These are phyloP conservation scores for Boletus insuetus DNA, from an alignment of 768 basidiomycete genomes.

Conservation along the genomic window DNA sequence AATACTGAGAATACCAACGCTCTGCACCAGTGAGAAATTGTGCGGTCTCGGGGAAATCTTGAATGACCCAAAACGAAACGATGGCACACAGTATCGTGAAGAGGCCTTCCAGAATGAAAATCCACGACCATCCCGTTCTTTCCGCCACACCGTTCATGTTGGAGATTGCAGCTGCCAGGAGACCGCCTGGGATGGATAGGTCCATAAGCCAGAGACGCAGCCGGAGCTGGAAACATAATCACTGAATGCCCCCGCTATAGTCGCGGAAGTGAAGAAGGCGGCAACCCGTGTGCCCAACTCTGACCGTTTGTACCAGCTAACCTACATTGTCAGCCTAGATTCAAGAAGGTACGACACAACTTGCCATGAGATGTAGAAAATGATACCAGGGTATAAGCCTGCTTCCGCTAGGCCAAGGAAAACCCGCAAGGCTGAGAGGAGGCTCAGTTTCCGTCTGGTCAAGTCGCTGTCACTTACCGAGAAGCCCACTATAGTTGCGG, in stretches of 20 bases:
- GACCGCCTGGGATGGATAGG: conserved; percentile 45
- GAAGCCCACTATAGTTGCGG: conserved; percentile 56
- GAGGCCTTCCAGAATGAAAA: conserved; percentile 74
- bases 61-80: conserved; percentile 68
- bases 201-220: not conserved
- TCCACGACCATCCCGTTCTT: conserved; percentile 66
- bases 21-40: conserved; percentile 67
- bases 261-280: conserved; percentile 78
- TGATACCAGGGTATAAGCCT: conserved; percentile 51
- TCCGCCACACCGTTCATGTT: conserved; percentile 71
- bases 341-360: not conserved
- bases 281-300: conserved; percentile 73
- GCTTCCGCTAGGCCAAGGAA: conserved; percentile 57
- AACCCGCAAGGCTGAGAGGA: conserved; percentile 49
- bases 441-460: not conserved
- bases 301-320: conserved; percentile 76
- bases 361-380: conserved; percentile 62
- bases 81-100: conserved; percentile 58
- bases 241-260: conserved; percentile 77
- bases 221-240: conserved; percentile 13
- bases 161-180: conserved; percentile 62
- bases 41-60: conserved; percentile 76
- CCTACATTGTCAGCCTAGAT: not conserved
- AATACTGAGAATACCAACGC: conserved; percentile 35
- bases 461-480: conserved; percentile 40